A percentile compares a stretch with the other conserved stretches of the same genome.
phyloP scores from a whole-genome alignment of 2,329 filamentous ascomycete species.

The Drechmeria coniospora region DNA sequence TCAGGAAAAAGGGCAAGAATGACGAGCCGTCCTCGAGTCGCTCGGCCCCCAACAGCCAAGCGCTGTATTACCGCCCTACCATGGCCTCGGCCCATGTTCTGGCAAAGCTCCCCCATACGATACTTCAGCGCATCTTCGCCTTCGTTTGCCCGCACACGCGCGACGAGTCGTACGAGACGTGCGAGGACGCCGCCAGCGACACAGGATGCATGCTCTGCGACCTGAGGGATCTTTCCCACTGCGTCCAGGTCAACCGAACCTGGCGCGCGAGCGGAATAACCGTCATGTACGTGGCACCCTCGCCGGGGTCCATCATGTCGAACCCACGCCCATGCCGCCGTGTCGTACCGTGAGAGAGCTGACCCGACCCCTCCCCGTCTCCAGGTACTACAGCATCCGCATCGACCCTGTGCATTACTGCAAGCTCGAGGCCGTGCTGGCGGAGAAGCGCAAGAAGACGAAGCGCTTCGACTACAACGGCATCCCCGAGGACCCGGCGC shows the following conservation, averaged over 20 bases:
- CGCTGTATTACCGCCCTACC: too few relatives aligned
- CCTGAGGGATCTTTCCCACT: conserved; percentile 72
- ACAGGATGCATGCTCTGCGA: conserved; percentile 89
- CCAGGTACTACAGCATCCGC: conserved; percentile 73
- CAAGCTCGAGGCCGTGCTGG: conserved; percentile 65
- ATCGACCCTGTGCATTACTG: conserved; percentile 95
- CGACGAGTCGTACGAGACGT: conserved; percentile 66
- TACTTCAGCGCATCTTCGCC: conserved; percentile 64
- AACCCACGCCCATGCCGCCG: neutral
- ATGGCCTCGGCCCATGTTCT: conserved; percentile 26
- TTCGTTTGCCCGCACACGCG: conserved; percentile 69
- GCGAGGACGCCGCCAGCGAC: conserved; percentile 63
- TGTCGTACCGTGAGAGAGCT: too few relatives aligned
- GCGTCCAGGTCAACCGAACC: conserved; percentile 54
- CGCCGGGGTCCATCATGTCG: too few relatives aligned
- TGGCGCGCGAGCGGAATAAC: conserved; percentile 46
- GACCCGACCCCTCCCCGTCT: conserved; percentile 32
- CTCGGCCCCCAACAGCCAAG: too few relatives aligned
- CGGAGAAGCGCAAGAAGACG: conserved; percentile 61
- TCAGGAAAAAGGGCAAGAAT: conserved; percentile 23
- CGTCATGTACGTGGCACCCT: conserved; percentile 40
- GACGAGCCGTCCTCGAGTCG: conserved; percentile 10
- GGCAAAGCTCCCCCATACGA: conserved; percentile 44
- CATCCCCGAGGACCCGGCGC: conserved; percentile 65
- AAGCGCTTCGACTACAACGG: conserved; percentile 63